Conservation (phyloP, 2,329 filamentous ascomycete genomes). For the Arthroderma uncinatum region DNA sequence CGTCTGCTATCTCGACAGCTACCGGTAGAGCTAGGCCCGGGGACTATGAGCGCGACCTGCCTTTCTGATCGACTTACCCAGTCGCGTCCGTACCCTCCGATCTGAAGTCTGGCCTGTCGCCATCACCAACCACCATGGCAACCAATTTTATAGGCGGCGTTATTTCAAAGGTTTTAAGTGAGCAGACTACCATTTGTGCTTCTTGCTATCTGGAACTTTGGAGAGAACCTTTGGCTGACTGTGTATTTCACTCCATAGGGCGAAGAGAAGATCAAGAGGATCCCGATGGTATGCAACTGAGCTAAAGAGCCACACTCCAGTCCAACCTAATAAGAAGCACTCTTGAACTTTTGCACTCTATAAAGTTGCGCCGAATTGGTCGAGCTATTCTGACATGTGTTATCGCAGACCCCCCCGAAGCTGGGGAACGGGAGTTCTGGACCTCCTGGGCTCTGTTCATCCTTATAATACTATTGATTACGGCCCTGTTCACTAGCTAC, state of each 20-base stretch:
- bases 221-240: not conserved
- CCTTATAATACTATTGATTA: conserved; percentile 83
- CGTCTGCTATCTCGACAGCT: not conserved
- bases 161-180: not conserved
- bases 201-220: not conserved
- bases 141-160: conserved; percentile 26
- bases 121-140: conserved; percentile 24
- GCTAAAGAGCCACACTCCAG: not conserved
- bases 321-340: not conserved
- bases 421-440: conserved; percentile 84
- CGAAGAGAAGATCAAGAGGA: conserved; percentile 16
- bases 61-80: conserved; percentile 25
- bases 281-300: conserved; percentile 14
- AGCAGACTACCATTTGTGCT: not conserved
- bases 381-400: not conserved
- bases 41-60: conserved; percentile 30
- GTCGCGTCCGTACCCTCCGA: conserved; percentile 6
- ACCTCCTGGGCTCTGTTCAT: conserved; percentile 97
- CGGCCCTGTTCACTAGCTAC: conserved; percentile 94
- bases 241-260: conserved; percentile 5
- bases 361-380: not conserved
- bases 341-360: not conserved
- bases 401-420: conserved; percentile 54
- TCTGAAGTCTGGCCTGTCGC: not conserved
- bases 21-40: not conserved